Evolutionary conservation across 1,284 basidiomycete species (phyloP).

Genomic region (Erythrobasidium hasegawianum): DNA sequence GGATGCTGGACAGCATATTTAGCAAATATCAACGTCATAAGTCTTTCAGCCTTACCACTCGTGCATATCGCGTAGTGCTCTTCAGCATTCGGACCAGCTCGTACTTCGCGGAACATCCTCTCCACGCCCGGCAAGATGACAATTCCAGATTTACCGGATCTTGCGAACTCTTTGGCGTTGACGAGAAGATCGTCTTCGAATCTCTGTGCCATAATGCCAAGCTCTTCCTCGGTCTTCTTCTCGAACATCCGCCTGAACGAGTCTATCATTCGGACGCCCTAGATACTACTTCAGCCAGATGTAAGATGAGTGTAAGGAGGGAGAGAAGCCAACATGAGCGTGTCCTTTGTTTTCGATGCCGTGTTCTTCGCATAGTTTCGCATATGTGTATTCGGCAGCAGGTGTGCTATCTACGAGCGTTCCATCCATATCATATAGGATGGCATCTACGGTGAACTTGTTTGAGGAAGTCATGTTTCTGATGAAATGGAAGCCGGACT

Average conservation of each 20-base stretch:
- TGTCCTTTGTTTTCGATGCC: neutral
- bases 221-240: conserved; percentile 1
- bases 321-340: neutral
- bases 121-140: conserved; percentile 2
- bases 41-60: neutral
- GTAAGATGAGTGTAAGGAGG: neutral
- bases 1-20: neutral
- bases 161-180: neutral
- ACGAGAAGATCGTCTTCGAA: neutral
- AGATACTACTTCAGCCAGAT: neutral
- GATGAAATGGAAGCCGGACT: neutral
- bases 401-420: conserved; percentile 1
- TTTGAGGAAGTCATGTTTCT: neutral
- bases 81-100: neutral
- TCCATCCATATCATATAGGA: conserved; percentile 1
- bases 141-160: neutral
- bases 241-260: neutral
- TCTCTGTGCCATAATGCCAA: too few relatives aligned
- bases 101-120: neutral
- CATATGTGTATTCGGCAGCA: neutral
- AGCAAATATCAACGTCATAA: neutral
- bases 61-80: conserved; percentile 4
- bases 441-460: neutral
- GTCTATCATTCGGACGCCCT: conserved; percentile 7
- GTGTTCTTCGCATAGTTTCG: neutral